These are phyloP conservation scores for Leptosphaerulina australis DNA, from an alignment of 2,329 filamentous ascomycete species.

Conservation along the genomic window DNA sequence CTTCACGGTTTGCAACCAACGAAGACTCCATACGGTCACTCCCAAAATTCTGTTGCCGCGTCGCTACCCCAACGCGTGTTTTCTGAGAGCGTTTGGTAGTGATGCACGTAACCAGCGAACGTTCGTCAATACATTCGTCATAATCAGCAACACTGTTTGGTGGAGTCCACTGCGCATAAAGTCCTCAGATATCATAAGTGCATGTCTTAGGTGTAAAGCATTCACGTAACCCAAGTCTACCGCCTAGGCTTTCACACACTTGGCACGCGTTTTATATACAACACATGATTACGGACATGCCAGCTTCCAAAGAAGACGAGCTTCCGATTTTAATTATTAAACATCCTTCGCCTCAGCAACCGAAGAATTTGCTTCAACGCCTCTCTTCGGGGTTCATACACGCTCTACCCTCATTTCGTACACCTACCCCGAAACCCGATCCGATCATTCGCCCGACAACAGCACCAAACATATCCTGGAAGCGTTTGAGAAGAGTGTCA, in stretches of 20 bases:
- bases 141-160: background rate
- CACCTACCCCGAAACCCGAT: conserved; percentile 1
- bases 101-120: background rate
- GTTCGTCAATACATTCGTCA: conserved; percentile 1
- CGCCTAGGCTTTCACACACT: background rate
- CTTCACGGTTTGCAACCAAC: background rate
- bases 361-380: conserved; percentile 23
- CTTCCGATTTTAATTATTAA: background rate
- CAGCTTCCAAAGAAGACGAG: background rate
- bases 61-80: background rate
- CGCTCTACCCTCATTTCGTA: conserved; percentile 15
- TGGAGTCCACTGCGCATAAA: background rate
- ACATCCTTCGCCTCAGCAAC: conserved; percentile 13
- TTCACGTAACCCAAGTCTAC: background rate
- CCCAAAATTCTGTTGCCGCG: background rate
- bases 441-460: conserved; percentile 2
- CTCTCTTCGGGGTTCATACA: conserved; percentile 23
- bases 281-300: conserved; percentile 2
- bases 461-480: background rate
- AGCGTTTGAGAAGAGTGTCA: background rate
- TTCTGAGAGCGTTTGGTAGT: conserved; percentile 1
- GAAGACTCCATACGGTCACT: background rate
- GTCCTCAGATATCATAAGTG: background rate
- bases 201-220: background rate
- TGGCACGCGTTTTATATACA: background rate